Base-by-base conservation (phyloP, 495 filamentous ascomycete species). In the Aspergillus asperescens region DNA sequence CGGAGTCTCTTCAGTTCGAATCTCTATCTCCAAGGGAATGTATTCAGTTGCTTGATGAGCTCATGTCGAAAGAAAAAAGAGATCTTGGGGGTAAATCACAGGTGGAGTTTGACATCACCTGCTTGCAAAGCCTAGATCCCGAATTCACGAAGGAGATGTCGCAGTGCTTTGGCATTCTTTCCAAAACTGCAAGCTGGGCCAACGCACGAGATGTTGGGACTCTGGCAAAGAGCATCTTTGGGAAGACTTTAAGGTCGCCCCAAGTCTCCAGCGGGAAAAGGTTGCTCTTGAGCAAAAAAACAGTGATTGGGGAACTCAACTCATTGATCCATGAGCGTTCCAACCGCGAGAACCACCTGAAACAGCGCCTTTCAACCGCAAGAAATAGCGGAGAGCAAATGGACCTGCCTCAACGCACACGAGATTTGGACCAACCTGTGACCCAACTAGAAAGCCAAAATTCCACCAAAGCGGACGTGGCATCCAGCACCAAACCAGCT, bases 151-250 rank as follows among this genome's bases (percentile, higher is more conserved):
- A 59, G 18, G 6, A 46, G 1, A 35, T 81, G 24, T 13, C 69
- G 1, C 27, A 61, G 4, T 52, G 57, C 0, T 78, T 88, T 46
- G 25, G 59, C 1, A 54, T 38, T 0, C 64, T 87, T 1, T 56
- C 77, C 0, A 49, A 52, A 2, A 74, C 77, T 3, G 49, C 70
- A n/a, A 73, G 70, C 12, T 90, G 85, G 84, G 86, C 74, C 3
- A 90, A 85, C 57, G 86, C 81, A 0, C 68, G 85, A 6, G 86
- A 89, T 48, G 73, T 90, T 0, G 65, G 80, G 31, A 79, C 74
- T 0, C 35, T 89, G 1, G 75, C 68, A 0, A 84, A 80, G 52
- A 60, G 35, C 0, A 74, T 87, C n/a, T 79, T 77, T 51, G 57
- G 68, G n/a, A 66, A 61, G 37, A 50, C 72, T 3, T 55, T 84